Conservation (phyloP, 2,329 filamentous ascomycete genomes). For the Talaromyces sp. region DNA sequence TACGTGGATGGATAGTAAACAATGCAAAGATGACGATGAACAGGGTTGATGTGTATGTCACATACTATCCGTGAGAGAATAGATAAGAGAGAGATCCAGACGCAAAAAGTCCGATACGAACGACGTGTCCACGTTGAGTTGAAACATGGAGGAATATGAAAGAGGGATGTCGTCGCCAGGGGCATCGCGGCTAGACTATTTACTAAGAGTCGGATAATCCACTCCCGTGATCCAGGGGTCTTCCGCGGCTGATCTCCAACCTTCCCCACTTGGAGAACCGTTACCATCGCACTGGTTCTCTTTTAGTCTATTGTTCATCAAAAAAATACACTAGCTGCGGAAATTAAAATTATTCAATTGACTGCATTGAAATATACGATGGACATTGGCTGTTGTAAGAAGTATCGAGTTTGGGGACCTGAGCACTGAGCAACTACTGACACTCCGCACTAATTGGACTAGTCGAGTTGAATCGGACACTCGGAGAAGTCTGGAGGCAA, state of each 20-base stretch:
- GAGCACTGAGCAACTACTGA: not conserved
- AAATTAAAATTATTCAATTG: not conserved
- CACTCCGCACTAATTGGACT: not conserved
- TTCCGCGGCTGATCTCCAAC: slow-evolving; percentile 10
- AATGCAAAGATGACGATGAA: not conserved
- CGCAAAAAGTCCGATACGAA: slow-evolving; percentile 7
- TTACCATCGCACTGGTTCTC: slow-evolving; percentile 6
- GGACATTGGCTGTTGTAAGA: not conserved
- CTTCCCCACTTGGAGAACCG: not conserved
- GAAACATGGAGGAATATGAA: slow-evolving; percentile 4
- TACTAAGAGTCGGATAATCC: not conserved
- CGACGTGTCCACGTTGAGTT: slow-evolving; percentile 10
- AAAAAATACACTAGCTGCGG: not conserved
- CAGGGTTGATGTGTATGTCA: not conserved
- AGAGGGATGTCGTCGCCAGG: slow-evolving; percentile 2
- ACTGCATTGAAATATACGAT: not conserved
- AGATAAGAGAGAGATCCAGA: not conserved
- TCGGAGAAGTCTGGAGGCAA: not conserved
- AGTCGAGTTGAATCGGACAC: not conserved
- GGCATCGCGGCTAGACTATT: slow-evolving; percentile 1
- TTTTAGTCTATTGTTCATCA: not conserved
- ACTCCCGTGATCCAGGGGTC: slow-evolving; percentile 12
- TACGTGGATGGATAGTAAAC: not conserved
- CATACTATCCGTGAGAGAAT: not conserved
- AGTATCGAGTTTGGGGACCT: not conserved